These are phyloP conservation scores for Aspergillus novofumigatus DNA, from an alignment of 2,329 filamentous ascomycete genomes.

Conservation along the genomic window DNA sequence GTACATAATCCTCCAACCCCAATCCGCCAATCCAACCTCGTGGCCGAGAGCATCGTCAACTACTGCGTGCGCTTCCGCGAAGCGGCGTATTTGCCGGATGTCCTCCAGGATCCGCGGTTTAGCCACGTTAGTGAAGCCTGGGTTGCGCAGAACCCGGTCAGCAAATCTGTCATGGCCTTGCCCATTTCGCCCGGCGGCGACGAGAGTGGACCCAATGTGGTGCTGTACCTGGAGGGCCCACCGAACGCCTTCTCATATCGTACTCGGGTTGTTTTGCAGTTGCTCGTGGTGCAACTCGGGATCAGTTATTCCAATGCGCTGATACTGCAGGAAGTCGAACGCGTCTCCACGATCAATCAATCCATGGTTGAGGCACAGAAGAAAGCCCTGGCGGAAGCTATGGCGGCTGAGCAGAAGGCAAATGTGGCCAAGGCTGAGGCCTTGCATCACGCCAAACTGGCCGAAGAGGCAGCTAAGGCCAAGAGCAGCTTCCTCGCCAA, in stretches of 20 bases:
- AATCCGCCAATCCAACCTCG: too few relatives aligned
- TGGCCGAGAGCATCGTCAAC: conserved; percentile 58
- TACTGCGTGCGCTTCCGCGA: conserved; percentile 61
- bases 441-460: conserved; percentile 61
- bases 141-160: conserved; percentile 45
- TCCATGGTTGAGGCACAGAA: conserved; percentile 65
- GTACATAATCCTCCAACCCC: too few relatives aligned
- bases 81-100: conserved; percentile 59
- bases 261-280: conserved; percentile 47
- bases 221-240: conserved; percentile 53
- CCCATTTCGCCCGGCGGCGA: conserved; percentile 42
- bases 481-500: conserved; percentile 98
- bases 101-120: conserved; percentile 62
- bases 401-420: conserved; percentile 60
- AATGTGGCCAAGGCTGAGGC: conserved; percentile 62
- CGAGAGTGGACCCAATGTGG: too few relatives aligned
- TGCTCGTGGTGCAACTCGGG: conserved; percentile 61
- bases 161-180: conserved; percentile 59
- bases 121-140: conserved; percentile 57
- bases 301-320: conserved; percentile 63
- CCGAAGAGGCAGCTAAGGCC: conserved; percentile 63
- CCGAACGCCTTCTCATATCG: conserved; percentile 63
- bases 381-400: conserved; percentile 57
- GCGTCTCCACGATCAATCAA: conserved; percentile 59
- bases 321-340: conserved; percentile 58